Conservation (phyloP, 106 monocot species). For the Hemerocallis citrina region DNA sequence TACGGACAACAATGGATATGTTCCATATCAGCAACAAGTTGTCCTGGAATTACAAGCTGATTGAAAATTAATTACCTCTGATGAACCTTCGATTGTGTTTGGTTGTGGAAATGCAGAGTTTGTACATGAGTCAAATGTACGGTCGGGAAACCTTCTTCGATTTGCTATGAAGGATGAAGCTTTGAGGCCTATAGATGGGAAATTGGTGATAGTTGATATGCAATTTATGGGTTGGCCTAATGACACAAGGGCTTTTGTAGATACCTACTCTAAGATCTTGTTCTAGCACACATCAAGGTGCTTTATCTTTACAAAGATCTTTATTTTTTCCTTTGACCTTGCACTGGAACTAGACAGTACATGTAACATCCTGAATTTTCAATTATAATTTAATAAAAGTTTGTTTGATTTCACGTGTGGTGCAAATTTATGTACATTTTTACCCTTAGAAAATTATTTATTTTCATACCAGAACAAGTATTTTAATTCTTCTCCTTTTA, state of each 20-base stretch:
- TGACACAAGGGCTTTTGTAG: constrained; percentile 76
- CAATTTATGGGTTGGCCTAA: constrained; percentile 55
- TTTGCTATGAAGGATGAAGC: constrained; percentile 72
- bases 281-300: too few species aligned
- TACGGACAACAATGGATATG: constrained; percentile 75
- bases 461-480: too few species aligned
- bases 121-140: constrained; percentile 44
- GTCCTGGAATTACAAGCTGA: constrained; percentile 88
- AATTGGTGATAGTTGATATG: constrained; percentile 52
- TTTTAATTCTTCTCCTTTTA: too few species aligned
- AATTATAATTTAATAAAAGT: too few species aligned
- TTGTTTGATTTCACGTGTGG: too few species aligned
- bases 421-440: too few species aligned
- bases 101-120: constrained; percentile 46
- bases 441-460: too few species aligned
- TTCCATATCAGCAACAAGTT: constrained; percentile 80
- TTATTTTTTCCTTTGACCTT: too few species aligned
- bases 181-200: constrained; percentile 58
- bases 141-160: constrained; percentile 54
- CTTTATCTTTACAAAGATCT: too few species aligned
- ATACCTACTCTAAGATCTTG: constrained; percentile 96
- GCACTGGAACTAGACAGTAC: too few species aligned
- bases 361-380: too few species aligned
- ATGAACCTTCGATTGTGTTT: constrained; percentile 82
- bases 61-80: constrained; percentile 76